These are phyloP conservation scores for Phaeosphaeriaceae sp. DNA, from an alignment of 2,329 filamentous ascomycete genomes.

Conservation along the genomic window DNA sequence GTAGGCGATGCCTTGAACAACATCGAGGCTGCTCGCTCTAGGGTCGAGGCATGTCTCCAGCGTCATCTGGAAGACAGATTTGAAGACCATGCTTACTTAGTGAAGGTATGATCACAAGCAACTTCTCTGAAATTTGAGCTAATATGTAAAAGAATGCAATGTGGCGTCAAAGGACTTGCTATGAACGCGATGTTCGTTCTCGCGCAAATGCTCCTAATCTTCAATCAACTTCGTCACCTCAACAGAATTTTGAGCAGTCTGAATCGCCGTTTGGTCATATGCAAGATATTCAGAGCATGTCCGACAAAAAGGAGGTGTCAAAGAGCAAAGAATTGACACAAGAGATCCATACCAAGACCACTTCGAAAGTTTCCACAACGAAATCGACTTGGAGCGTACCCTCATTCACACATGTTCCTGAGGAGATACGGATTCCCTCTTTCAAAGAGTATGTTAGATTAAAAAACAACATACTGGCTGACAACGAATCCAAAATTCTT, in stretches of 20 bases:
- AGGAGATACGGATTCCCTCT: conserved; percentile 36
- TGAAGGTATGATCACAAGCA: conserved; percentile 7
- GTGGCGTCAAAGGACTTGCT: conserved; percentile 29
- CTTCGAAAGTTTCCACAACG: conserved; percentile 13
- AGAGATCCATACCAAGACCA: conserved; percentile 23
- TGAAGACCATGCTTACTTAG: conserved; percentile 25
- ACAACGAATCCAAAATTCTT: conserved; percentile 52
- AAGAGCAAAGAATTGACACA: conserved; percentile 17
- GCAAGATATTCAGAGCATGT: conserved; percentile 21
- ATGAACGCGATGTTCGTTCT: conserved; percentile 24
- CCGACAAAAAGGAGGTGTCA: conserved; percentile 7
- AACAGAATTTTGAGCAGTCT: conserved; percentile 23
- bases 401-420: conserved; percentile 24
- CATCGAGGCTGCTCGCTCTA: conserved; percentile 10
- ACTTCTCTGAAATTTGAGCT: not conserved
- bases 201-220: conserved; percentile 6
- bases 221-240: not conserved
- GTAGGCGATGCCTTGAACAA: conserved; percentile 10
- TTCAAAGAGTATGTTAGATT: conserved; percentile 55
- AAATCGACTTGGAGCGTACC: conserved; percentile 14
- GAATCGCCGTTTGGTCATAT: conserved; percentile 34
- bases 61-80: conserved; percentile 19
- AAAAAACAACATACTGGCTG: conserved; percentile 51
- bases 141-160: conserved; percentile 15
- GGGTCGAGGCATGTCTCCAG: conserved; percentile 19